phyloP scores from a whole-genome alignment of 495 filamentous ascomycete species.

The Lepidopterella palustris region DNA sequence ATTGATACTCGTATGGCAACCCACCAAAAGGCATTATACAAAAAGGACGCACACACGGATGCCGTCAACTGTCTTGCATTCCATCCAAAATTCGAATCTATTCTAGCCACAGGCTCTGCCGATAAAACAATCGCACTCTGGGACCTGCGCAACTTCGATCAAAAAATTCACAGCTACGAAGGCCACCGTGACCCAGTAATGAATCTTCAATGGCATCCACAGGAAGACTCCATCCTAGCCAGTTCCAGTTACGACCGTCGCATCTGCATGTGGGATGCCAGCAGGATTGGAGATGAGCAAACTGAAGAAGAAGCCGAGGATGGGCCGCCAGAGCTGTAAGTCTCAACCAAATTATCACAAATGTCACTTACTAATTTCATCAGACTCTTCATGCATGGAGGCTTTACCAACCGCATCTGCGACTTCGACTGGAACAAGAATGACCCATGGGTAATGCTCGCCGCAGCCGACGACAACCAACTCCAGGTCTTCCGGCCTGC shows the following conservation, averaged over 20 bases:
- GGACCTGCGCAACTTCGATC: conserved; percentile 84
- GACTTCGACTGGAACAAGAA: conserved; percentile 98
- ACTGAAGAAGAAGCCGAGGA: conserved; percentile 93
- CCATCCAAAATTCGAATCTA: conserved; percentile 77
- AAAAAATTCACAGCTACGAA: conserved; percentile 77
- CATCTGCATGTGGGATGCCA: conserved; percentile 94
- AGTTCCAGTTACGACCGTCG: conserved; percentile 88
- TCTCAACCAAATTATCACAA: conserved; percentile 22
- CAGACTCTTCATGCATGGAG: conserved; percentile 86
- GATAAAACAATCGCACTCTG: conserved; percentile 93
- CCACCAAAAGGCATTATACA: conserved; percentile 57
- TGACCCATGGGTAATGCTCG: conserved; percentile 90
- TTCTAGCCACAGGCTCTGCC: conserved; percentile 86
- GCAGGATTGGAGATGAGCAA: conserved; percentile 86
- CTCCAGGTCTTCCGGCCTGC: conserved; percentile 96
- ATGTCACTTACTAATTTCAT: conserved; percentile 5
- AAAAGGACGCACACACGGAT: conserved; percentile 63
- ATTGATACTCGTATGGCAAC: conserved; percentile 68
- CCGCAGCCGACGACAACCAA: conserved; percentile 93
- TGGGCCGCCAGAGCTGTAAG: conserved; percentile 88
- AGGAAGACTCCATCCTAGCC: conserved; percentile 77
- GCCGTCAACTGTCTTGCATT: conserved; percentile 93
- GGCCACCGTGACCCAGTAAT: conserved; percentile 85
- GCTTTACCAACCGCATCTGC: conserved; percentile 90
- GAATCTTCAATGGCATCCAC: conserved; percentile 87